Percentiles rank a stretch among this genome's conserved stretches.
Conservation (phyloP, 208 protist species). For the Porcisia hertigi region DNA sequence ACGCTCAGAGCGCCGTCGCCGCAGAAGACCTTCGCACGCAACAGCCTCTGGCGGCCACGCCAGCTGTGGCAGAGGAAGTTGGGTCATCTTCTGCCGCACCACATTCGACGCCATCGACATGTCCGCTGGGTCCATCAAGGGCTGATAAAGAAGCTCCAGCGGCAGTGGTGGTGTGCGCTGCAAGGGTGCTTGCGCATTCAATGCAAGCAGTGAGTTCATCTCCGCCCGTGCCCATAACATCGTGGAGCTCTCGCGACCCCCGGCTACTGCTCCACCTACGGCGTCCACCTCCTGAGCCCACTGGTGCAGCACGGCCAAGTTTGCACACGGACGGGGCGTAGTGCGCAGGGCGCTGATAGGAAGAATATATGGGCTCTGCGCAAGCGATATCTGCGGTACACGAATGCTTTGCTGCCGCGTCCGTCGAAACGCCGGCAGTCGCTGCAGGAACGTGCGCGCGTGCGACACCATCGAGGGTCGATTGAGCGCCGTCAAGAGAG, state of each 20-base stretch:
- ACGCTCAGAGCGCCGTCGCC: background rate
- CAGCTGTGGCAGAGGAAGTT: constrained; percentile 20
- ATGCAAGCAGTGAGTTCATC: constrained; percentile 12
- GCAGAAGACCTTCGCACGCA: constrained; percentile 6
- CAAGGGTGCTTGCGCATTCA: background rate
- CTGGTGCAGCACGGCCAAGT: constrained; percentile 42
- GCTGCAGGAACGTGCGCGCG: constrained; percentile 45
- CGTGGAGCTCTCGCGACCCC: constrained; percentile 9
- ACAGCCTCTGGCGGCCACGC: constrained; percentile 23
- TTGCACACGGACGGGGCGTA: constrained; percentile 38
- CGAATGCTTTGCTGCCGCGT: constrained; percentile 14
- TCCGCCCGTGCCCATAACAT: constrained; percentile 15
- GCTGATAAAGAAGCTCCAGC: constrained; percentile 37
- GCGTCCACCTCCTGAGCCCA: constrained; percentile 29
- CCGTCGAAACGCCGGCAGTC: constrained; percentile 43
- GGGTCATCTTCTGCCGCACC: constrained; percentile 17
- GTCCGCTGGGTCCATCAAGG: constrained; percentile 32
- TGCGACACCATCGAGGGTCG: constrained; percentile 18
- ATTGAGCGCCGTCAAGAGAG: constrained; percentile 49
- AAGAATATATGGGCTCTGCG: constrained; percentile 30
- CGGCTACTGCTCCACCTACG: constrained; percentile 3
- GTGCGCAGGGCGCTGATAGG: constrained; percentile 10
- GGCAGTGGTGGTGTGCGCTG: constrained; percentile 9
- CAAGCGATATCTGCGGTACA: constrained; percentile 40
- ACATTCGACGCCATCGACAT: constrained; percentile 17